A percentile compares a stretch with the other conserved stretches of the same genome.
Conservation (phyloP, 768 basidiomycete genomes). For the Cantharellus anzutake region DNA sequence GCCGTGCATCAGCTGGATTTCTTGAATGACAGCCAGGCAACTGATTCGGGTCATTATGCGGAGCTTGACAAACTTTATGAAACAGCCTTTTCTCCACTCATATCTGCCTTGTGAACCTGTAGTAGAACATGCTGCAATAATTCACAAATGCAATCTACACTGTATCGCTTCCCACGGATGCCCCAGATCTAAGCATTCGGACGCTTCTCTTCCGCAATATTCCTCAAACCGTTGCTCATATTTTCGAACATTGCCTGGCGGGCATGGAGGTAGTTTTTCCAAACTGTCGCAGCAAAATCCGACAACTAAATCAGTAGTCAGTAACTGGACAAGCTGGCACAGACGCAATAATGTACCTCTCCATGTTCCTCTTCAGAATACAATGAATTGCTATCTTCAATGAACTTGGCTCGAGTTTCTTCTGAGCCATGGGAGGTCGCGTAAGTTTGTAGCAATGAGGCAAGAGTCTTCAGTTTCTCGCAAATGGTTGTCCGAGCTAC, state of each 20-base stretch:
- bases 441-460: slow-evolving; percentile 12
- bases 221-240: background rate
- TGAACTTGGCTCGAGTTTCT: background rate
- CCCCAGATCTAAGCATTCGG: too few species aligned
- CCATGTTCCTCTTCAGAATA: background rate
- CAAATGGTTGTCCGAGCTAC: slow-evolving; percentile 46
- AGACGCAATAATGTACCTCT: background rate
- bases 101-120: too few species aligned
- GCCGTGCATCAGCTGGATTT: too few species aligned
- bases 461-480: slow-evolving; percentile 40
- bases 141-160: too few species aligned
- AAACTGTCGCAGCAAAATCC: background rate
- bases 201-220: background rate
- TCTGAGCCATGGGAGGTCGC: background rate
- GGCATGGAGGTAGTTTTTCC: background rate
- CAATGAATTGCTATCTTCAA: background rate
- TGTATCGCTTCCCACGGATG: too few species aligned
- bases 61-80: too few species aligned
- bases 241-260: background rate
- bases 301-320: background rate
- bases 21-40: too few species aligned
- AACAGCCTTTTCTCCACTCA: too few species aligned
- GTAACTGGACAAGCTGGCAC: background rate
- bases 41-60: too few species aligned
- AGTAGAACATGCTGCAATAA: too few species aligned